Conservation (phyloP, 371 early-diverging fungal species). For the Batrachochytrium dendrobatidis region DNA sequence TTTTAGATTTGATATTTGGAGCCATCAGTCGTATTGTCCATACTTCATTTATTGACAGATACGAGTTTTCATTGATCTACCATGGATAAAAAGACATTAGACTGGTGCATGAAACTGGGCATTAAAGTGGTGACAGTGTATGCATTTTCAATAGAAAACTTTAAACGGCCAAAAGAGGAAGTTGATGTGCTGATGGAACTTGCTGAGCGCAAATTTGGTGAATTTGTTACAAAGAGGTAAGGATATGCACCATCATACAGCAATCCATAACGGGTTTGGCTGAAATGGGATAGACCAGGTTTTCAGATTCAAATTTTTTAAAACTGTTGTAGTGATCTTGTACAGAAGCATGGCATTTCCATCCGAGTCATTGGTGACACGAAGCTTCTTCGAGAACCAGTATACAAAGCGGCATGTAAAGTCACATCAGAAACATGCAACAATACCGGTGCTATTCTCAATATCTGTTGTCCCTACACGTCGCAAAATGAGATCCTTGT, state of each 20-base stretch:
- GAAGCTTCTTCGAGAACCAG: conserved; percentile 59
- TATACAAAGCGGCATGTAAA: conserved; percentile 51
- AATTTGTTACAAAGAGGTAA: conserved; percentile 65
- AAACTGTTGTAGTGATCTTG: conserved; percentile 59
- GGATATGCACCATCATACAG: neutral
- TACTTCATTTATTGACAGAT: too few species aligned
- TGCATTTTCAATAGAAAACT: conserved; percentile 98
- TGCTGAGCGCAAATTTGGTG: conserved; percentile 66
- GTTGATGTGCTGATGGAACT: conserved; percentile 85
- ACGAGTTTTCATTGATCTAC: too few species aligned
- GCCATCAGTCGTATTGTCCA: too few species aligned
- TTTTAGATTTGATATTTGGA: neutral
- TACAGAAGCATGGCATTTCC: conserved; percentile 63
- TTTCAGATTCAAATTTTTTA: too few species aligned
- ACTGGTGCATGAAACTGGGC: conserved; percentile 80
- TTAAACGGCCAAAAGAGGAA: conserved; percentile 83
- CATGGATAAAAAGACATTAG: conserved; percentile 77
- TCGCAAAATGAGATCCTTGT: conserved; percentile 84
- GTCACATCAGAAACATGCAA: conserved; percentile 62
- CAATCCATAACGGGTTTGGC: too few species aligned
- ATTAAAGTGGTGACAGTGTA: conserved; percentile 90
- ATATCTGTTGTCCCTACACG: conserved; percentile 95
- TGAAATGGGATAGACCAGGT: too few species aligned
- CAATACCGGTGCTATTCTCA: conserved; percentile 69
- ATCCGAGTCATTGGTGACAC: conserved; percentile 80